Base-by-base conservation (phyloP, 768 basidiomycete species). In the Hortiboletus flavorubellus region DNA sequence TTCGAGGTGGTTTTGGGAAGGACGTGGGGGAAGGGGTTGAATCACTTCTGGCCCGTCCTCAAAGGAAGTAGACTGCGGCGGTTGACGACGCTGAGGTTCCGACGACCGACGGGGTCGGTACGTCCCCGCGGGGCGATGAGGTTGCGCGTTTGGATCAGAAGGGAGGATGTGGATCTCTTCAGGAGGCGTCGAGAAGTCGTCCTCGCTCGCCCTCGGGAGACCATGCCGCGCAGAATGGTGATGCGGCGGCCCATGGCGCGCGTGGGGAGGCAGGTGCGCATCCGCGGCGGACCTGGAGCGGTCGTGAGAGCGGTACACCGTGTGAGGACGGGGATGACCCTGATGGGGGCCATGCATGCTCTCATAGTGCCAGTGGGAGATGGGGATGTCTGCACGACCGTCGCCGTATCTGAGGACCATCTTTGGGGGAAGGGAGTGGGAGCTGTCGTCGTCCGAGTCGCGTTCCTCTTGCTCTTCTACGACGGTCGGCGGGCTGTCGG, bases 331-430 rank as follows among this genome's bases (percentile, higher is more conserved):
- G 8, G 59, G 47, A 41, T 61, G 53, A 44, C 64, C 51, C 30
- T 57, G 49, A 23, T 18, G 60, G 42, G 54, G 63, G 10, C 54
- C 66, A 46, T 53, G 59, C 7, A 53, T 55, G 31, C 45, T 47
- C 26, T 72, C 69, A 16, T 71, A 64, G 59, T 73, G 74, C 61
- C 68, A 67, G 48, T 76, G 69, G n/a, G 81, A 78, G 63, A 89
- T 85, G 35, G 85, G 83, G 8, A 85, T 69, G 69, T 88, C 84
- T 2, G 78, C 78, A 38, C 83, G 68, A 3, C 89, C 87, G 64
- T 87, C 83, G 21, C 73, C 76, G 67, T 84, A 91, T 51, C 80
- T 80, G 62, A 90, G 71, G 55, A 89, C 71, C 85, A 91, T 88
- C 62, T 80, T 82, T 4, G 89, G 88, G 2, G 89, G 89, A 11